Conservation (phyloP, 2,329 filamentous ascomycete genomes). For the Aspergillus caelatus region DNA sequence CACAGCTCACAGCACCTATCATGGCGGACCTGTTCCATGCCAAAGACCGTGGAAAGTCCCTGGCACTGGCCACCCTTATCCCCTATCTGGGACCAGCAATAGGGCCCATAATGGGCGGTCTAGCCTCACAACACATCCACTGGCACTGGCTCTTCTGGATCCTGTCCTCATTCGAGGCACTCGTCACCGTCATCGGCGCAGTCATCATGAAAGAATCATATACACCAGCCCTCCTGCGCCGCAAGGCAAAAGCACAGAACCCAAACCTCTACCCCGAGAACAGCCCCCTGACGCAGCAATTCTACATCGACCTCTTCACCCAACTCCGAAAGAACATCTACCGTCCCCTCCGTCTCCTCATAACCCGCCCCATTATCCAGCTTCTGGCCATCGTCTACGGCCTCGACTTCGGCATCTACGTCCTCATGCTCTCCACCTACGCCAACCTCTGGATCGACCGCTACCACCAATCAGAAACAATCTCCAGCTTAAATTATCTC, state of each 20-base stretch:
- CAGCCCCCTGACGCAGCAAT: background rate
- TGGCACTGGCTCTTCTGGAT: slow-evolving; percentile 12
- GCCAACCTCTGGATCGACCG: slow-evolving; percentile 3
- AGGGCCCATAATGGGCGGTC: slow-evolving; percentile 6
- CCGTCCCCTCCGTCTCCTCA: background rate
- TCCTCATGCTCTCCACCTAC: slow-evolving; percentile 4
- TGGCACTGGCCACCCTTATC: slow-evolving; percentile 6
- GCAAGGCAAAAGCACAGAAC: background rate
- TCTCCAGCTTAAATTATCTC: background rate
- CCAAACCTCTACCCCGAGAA: background rate
- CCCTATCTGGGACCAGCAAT: slow-evolving; percentile 6
- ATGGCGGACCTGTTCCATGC: slow-evolving; percentile 9
- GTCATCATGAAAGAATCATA: slow-evolving; percentile 1
- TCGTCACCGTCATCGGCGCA: background rate
- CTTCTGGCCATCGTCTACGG: background rate
- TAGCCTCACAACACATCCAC: slow-evolving; percentile 6
- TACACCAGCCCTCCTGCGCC: background rate
- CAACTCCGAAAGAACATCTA: background rate
- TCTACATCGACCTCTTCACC: background rate
- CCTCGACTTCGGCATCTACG: slow-evolving; percentile 4
- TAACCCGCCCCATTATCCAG: slow-evolving; percentile 1
- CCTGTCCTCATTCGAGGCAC: slow-evolving; percentile 3
- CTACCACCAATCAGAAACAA: slow-evolving; percentile 2
- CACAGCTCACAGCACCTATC: slow-evolving; percentile 4
- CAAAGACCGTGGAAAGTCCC: slow-evolving; percentile 7